These are phyloP conservation scores for Lipomyces chichibuensis DNA, from an alignment of 805 yeast species.

Conservation along the genomic window DNA sequence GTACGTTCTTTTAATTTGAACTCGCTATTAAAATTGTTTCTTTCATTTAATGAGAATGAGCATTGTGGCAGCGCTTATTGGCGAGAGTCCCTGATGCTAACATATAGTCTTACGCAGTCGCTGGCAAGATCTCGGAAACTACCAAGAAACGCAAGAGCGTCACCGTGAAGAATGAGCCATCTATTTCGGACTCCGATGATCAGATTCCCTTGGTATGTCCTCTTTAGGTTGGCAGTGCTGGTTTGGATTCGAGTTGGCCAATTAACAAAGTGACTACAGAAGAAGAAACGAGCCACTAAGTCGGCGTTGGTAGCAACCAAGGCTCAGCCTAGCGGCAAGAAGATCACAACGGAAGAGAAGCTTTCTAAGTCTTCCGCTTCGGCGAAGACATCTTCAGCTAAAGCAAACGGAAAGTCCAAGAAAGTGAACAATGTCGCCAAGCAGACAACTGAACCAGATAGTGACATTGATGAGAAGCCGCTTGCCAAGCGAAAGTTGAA, in stretches of 20 bases:
- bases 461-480: conserved; percentile 2
- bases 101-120: not conserved
- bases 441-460: not conserved
- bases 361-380: not conserved
- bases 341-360: not conserved
- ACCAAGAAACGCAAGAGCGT: conserved; percentile 7
- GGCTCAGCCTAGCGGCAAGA: conserved; percentile 6
- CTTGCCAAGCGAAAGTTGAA: conserved; percentile 6
- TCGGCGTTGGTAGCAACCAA: not conserved
- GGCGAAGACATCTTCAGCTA: not conserved
- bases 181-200: not conserved
- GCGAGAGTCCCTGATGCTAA: not conserved
- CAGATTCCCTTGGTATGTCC: conserved; percentile 21
- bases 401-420: not conserved
- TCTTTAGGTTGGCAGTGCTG: not conserved
- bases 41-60: not conserved
- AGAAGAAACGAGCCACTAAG: conserved; percentile 2
- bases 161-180: conserved; percentile 6
- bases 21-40: not conserved
- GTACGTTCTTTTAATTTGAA: conserved; percentile 7
- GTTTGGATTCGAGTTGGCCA: not conserved
- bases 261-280: not conserved
- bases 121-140: not conserved
- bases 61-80: not conserved
- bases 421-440: not conserved